A percentile compares a stretch with the other conserved stretches of the same genome.
Evolutionary conservation across 768 basidiomycete genomes (phyloP).

Genomic region (Kwoniella heveanensis): DNA sequence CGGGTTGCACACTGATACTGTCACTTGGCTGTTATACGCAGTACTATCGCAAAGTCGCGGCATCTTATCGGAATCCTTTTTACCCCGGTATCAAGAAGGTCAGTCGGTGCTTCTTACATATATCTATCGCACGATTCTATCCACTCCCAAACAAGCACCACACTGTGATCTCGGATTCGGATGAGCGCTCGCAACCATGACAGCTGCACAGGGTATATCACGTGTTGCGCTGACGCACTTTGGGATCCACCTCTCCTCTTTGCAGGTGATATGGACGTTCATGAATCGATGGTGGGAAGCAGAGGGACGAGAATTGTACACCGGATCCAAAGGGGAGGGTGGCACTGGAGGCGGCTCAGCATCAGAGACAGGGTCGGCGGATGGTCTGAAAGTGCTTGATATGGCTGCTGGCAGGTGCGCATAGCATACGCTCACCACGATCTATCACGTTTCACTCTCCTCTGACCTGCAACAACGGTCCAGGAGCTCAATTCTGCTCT

Average conservation of each 20-base stretch:
- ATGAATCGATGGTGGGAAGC: conserved; percentile 56
- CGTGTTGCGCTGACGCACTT: no score
- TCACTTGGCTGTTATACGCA: conserved; percentile 34
- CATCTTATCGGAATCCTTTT: conserved; percentile 73
- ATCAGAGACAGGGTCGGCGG: conserved; percentile 25
- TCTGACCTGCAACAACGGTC: no score
- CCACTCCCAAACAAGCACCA: no score
- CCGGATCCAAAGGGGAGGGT: conserved; percentile 37
- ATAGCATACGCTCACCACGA: no score
- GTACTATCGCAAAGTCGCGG: conserved; percentile 69
- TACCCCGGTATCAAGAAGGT: conserved; percentile 66
- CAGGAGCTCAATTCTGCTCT: no score
- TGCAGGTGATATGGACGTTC: conserved; percentile 47
- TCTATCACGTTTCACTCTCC: no score
- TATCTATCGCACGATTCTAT: no score
- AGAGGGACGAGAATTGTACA: conserved; percentile 57
- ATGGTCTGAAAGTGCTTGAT: conserved; percentile 61
- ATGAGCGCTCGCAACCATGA: neutral
- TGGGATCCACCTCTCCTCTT: no score
- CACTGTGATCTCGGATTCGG: no score
- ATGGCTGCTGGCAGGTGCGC: conserved; percentile 62
- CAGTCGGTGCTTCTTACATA: no score
- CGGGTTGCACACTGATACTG: no score
- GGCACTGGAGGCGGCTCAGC: neutral
- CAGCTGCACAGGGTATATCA: neutral